A percentile compares a stretch with the other conserved stretches of the same genome.
These are phyloP conservation scores for Aspergillus calidoustus DNA, from an alignment of 2,329 filamentous ascomycete genomes.

Conservation along the genomic window DNA sequence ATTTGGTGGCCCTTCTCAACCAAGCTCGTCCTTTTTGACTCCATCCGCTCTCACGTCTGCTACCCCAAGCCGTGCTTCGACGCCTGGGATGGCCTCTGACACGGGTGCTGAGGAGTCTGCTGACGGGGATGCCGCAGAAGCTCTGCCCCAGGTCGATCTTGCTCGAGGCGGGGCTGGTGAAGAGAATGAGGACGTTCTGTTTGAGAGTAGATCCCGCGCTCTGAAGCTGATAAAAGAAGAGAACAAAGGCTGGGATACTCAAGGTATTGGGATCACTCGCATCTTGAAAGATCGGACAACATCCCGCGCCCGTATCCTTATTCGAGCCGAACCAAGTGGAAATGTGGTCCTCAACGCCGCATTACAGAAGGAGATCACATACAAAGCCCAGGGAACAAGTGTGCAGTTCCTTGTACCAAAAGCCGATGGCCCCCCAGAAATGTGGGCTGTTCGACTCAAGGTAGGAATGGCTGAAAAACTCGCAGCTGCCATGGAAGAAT, in stretches of 20 bases:
- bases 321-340: conserved; percentile 76
- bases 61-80: conserved; percentile 49
- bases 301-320: conserved; percentile 67
- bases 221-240: conserved; percentile 56
- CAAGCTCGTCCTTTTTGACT: conserved; percentile 28
- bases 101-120: conserved; percentile 45
- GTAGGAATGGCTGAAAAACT: conserved; percentile 22
- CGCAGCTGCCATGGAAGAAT: conserved; percentile 25
- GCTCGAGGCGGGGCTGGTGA: conserved; percentile 69
- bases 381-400: conserved; percentile 60
- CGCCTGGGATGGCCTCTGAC: conserved; percentile 52
- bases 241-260: conserved; percentile 63
- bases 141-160: conserved; percentile 72
- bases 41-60: conserved; percentile 42
- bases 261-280: conserved; percentile 73
- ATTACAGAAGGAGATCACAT: conserved; percentile 65
- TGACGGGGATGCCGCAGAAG: conserved; percentile 60
- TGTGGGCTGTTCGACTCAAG: conserved; percentile 75
- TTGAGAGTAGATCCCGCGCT: conserved; percentile 73
- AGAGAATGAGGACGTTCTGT: conserved; percentile 71
- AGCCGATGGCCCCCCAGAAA: conserved; percentile 65
- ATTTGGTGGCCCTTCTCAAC: conserved; percentile 41
- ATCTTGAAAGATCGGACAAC: conserved; percentile 75
- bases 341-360: conserved; percentile 73
- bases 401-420: conserved; percentile 53